Base-by-base conservation (phyloP, 345 rosid genomes). In the Ailanthus altissimus region DNA sequence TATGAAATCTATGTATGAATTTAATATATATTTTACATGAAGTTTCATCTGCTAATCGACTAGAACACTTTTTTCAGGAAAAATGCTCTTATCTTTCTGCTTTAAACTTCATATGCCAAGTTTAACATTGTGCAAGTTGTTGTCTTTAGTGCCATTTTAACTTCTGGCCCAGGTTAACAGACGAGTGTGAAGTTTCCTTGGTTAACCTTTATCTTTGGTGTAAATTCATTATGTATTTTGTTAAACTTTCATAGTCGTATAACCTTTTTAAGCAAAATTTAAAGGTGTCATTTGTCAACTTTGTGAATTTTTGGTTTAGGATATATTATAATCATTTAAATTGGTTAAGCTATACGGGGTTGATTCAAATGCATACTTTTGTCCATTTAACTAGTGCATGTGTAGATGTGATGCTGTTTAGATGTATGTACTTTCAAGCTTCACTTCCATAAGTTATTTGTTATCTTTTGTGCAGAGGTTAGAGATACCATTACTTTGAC, bases 401-500 rank as follows among this genome's bases (percentile, higher is more conserved):
- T 20, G 59, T 20, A 20, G 59, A 14, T 54, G 21, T 54, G 18
- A 21, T n/a, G n/a, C n/a, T n/a, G n/a, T n/a, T n/a, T n/a, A n/a
- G n/a, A n/a, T 63, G 4, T 63, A 36, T 36, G 8, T 63, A 8
- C n/a, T 63, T 3, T n/a, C 40, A 64, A 6, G 47, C 49, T 38
- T 64, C 5, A 40, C 10, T 21, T 70, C 36, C 5, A 5, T 51
- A 54, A 32, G 20, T 43, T 51, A 26, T 61, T 76, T 64, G 28
- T 12, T 73, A 16, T 58, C 12, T 67, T 56, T 78, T 54, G 38
- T 81, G 83, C 79, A 91, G 95, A 91, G 93, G 89, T 89, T 72
- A 89, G 84, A 80, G 93, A 88, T 76, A 68, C 88, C 1, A 81
- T 88, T 64, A 70, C 87, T 50, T 81, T 89, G 84, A 57, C 86